Conservation (phyloP, 176 grass and related monocot species). For the Chrysopogon serrulatus region DNA sequence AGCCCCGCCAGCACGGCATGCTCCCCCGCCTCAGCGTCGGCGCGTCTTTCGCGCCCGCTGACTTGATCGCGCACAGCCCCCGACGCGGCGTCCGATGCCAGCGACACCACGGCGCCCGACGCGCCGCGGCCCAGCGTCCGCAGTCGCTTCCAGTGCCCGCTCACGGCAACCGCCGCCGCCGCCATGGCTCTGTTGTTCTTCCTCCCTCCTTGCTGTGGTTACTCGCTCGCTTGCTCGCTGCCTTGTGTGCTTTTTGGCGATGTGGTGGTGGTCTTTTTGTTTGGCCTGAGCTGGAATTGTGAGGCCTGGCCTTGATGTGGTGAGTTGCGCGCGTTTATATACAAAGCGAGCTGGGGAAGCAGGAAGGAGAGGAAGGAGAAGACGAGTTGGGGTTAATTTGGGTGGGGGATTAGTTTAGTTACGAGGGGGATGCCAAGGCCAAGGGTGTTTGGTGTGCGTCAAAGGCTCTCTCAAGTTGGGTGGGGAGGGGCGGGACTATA, state of each 20-base stretch:
- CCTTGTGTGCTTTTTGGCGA: background rate
- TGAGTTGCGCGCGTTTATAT: conserved; percentile 33
- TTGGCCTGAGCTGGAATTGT: background rate
- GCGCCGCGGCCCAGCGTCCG: conserved; percentile 56
- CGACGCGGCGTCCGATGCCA: conserved; percentile 30
- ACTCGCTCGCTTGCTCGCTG: background rate
- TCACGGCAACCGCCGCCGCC: background rate
- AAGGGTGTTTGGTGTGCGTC: conserved; percentile 46
- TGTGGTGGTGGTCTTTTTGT: conserved; percentile 13
- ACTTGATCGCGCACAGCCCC: conserved; percentile 82
- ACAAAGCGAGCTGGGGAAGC: background rate
- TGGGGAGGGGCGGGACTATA: background rate
- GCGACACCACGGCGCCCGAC: conserved; percentile 54
- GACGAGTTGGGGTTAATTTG: conserved; percentile 15
- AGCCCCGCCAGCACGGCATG: conserved; percentile 35
- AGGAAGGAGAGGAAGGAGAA: background rate
- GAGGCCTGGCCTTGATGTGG: background rate
- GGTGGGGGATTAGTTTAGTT: conserved; percentile 28
- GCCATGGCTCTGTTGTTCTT: background rate
- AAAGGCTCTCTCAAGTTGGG: conserved; percentile 36
- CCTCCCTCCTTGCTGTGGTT: too few species aligned
- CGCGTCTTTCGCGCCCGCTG: background rate
- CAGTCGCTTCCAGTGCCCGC: conserved; percentile 33
- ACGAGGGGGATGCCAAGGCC: background rate
- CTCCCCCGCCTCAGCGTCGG: conserved; percentile 39